Evolutionary conservation across 2,329 filamentous ascomycete genomes (phyloP), one percentile per base, ranked within the genome.

Genomic region (Fusarium udum): DNA sequence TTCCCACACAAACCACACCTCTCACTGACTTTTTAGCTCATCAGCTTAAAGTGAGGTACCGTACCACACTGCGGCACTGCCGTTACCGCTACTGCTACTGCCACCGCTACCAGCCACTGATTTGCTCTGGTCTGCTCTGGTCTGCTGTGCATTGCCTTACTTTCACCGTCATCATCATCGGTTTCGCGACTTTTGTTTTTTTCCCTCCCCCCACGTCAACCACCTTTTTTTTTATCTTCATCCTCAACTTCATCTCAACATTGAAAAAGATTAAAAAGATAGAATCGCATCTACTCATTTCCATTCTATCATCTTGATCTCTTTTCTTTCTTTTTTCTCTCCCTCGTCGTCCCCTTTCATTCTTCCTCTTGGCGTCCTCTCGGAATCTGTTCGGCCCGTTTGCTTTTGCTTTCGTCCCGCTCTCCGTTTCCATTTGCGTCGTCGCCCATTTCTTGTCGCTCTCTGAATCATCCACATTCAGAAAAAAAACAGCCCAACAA

Each of bases 321-420:
- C 28, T 51, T 53, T 56, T 52, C 34, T 15, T 56, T 52, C 43
- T 31, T 48, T 57, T 62, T 56, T 37, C 42, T 28, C 34, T 56
- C 49, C 42, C 61, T 61, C 39, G 45, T 64, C 49, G 36, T 67
- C 61, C 26, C 49, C 48, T 65, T 64, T 61, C 73, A 45, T 65
- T 53, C 32, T 48, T 61, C 39, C 69, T 71, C 61, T 69, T 71
- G 72, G 69, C 64, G 68, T 68, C 57, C 61, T 66, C 57, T 66
- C 71, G 70, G 72, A 75, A 72, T 71, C 70, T 74, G 75, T 69
- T 74, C 66, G 72, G 72, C 70, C 72, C 72, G 72, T 74, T 58
- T 64, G 62, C 74, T 69, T 67, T 66, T 71, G 75, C 73, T 71
- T 74, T 73, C 66, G 66, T 77, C 71, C 74, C 60, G 68, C 62